phyloP scores from a whole-genome alignment of 352 stramenopile species.

The Halophytophthora polymorphica region DNA sequence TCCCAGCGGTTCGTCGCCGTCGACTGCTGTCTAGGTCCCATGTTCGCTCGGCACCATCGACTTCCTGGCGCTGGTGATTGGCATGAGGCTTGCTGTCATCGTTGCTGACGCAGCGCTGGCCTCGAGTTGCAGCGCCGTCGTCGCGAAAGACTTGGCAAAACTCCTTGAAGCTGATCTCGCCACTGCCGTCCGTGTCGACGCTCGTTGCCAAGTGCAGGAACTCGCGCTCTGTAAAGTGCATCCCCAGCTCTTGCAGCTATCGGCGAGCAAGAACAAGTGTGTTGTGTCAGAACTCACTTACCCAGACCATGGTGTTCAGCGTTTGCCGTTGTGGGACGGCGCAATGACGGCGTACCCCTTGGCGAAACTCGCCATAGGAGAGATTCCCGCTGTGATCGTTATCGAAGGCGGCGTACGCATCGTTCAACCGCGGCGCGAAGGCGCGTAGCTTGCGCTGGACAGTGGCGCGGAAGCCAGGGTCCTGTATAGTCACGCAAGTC shows the following conservation, averaged over 20 bases:
- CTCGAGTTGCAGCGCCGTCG: conserved; percentile 6
- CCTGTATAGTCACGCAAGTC: conserved; percentile 25
- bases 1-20: conserved; percentile 11
- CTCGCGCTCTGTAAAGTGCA: conserved; percentile 49
- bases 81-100: neutral
- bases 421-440: conserved; percentile 41
- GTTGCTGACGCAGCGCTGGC: neutral
- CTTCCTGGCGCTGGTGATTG: conserved; percentile 2
- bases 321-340: neutral
- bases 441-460: conserved; percentile 40
- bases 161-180: conserved; percentile 61
- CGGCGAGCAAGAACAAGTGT: conserved; percentile 1
- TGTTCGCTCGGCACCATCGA: conserved; percentile 1
- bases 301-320: neutral
- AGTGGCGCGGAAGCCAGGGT: conserved; percentile 28
- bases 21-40: conserved; percentile 9
- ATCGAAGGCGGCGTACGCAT: conserved; percentile 53
- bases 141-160: conserved; percentile 41
- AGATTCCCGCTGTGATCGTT: conserved; percentile 50
- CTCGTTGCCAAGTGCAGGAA: conserved; percentile 36
- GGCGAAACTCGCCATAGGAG: conserved; percentile 46
- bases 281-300: conserved; percentile 1
- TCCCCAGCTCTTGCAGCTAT: conserved; percentile 43
- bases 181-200: conserved; percentile 42
- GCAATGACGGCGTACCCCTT: conserved; percentile 27